Base-by-base conservation (phyloP, 495 filamentous ascomycete species). In the Lophiotrema nucula region DNA sequence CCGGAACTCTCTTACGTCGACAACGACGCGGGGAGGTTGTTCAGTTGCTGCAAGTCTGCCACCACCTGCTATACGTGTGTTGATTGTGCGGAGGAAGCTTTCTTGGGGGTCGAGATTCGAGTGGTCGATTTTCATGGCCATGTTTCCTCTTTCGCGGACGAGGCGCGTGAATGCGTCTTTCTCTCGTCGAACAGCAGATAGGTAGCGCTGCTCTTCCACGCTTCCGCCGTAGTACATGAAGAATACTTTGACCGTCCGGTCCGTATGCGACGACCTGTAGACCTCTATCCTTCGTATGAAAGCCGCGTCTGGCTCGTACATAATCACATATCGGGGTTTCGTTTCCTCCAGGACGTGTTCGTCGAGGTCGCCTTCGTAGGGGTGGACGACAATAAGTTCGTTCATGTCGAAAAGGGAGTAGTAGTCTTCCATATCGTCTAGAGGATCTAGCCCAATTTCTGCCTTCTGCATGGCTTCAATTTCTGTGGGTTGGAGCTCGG, bases 291-390 rank as follows among this genome's bases (percentile, higher is more conserved):
- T 78, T 31, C 95, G 84, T 62, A 97, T 95, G 70, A 98, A 98
- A 3, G 91, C 83, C n/a, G 91, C 81, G 64, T 97, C 92, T 16
- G 95, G 91, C 68, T 97, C 92, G 71, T 97, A 98, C 93, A 98
- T 97, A 67, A 98, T 88, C 42, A 98, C 90, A 72, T 96, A 97
- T 35, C 88, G 84, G 0, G 93, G 93, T 51, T 88, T 90, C 53
- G 91, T 77, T 73, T 98, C 93, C 69, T 97, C 95, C 1, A 98
- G 80, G 19, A 97, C 77, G 70, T 96, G 89, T 65, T 97, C 95
- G 73, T 97, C 95, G 79, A 91, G 88, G 68, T 98, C 93, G 10
- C 91, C 93, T 67, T 89, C 87, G 70, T 95, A 98, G 2, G 93
- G 88, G 71, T 97, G 93, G 38, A 97, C 78, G 44, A 96, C 82